These are phyloP conservation scores for Trichoderma sp. DNA, from an alignment of 2,329 filamentous ascomycete genomes.

Conservation along the genomic window DNA sequence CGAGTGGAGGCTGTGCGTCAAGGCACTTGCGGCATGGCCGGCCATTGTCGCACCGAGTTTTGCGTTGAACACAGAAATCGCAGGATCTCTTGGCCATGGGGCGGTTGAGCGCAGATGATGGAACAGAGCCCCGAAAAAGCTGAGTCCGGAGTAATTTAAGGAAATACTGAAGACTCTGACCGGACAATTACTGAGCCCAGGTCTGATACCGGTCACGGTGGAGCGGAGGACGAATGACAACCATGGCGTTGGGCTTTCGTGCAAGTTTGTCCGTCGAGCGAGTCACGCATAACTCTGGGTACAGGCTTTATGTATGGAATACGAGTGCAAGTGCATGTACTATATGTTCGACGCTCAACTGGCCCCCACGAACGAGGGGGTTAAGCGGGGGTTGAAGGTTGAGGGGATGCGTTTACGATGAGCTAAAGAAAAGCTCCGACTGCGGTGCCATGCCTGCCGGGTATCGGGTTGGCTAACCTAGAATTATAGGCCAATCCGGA, in stretches of 20 bases:
- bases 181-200: not conserved
- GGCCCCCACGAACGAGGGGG: slow-evolving; percentile 4
- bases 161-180: not conserved
- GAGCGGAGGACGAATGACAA: not conserved
- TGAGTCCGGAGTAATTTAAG: not conserved
- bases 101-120: not conserved
- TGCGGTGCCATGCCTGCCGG: not conserved
- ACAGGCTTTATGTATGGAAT: not conserved
- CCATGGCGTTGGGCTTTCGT: not conserved
- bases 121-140: not conserved
- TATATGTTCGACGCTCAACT: not conserved
- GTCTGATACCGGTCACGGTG: not conserved
- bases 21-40: slow-evolving; percentile 18
- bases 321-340: not conserved
- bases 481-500: not conserved
- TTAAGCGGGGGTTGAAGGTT: not conserved
- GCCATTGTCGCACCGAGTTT: slow-evolving; percentile 20
- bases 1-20: slow-evolving; percentile 16
- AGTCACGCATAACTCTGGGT: not conserved
- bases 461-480: not conserved
- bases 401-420: not conserved
- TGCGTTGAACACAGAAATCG: slow-evolving; percentile 19
- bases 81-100: slow-evolving; percentile 19
- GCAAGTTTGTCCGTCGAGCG: not conserved
- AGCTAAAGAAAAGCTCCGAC: not conserved